These are phyloP conservation scores for Micromonas commoda DNA, from an alignment of 139 green algal species.

Conservation along the genomic window DNA sequence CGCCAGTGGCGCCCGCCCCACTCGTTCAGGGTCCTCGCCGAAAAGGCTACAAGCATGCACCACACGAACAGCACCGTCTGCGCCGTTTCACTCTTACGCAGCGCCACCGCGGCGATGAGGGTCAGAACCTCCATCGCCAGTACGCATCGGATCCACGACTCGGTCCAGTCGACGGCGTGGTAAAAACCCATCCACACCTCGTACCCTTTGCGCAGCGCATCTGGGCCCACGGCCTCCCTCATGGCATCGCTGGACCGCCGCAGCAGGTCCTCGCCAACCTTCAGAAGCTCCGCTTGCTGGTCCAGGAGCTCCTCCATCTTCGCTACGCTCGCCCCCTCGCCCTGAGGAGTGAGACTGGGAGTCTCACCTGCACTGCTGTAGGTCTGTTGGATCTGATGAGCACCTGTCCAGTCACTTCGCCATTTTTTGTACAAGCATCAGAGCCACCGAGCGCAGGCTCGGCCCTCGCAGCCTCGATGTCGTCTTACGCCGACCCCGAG, in stretches of 20 bases:
- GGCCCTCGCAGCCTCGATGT: too few species aligned
- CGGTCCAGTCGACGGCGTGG: conserved; percentile 9
- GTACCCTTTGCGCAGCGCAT: not conserved
- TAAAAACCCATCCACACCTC: not conserved
- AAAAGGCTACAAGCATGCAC: not conserved
- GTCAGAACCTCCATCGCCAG: not conserved
- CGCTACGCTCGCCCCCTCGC: too few species aligned
- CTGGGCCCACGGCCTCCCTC: not conserved
- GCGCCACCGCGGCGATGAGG: not conserved
- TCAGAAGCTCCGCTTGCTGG: not conserved
- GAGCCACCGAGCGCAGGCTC: too few species aligned
- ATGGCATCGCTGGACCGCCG: not conserved
- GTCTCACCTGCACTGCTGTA: too few species aligned
- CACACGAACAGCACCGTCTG: not conserved
- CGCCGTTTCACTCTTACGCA: not conserved
- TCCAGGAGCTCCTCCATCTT: not conserved
- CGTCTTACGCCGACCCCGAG: too few species aligned
- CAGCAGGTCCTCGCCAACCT: not conserved
- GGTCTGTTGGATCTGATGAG: too few species aligned
- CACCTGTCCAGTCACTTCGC: too few species aligned
- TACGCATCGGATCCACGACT: not conserved
- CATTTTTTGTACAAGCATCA: too few species aligned
- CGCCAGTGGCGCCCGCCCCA: not conserved
- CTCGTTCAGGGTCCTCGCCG: not conserved
- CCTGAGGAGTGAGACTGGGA: too few species aligned